Evolutionary conservation across 1,284 basidiomycete genomes (phyloP).

Genomic region (Lentinus polychrous): DNA sequence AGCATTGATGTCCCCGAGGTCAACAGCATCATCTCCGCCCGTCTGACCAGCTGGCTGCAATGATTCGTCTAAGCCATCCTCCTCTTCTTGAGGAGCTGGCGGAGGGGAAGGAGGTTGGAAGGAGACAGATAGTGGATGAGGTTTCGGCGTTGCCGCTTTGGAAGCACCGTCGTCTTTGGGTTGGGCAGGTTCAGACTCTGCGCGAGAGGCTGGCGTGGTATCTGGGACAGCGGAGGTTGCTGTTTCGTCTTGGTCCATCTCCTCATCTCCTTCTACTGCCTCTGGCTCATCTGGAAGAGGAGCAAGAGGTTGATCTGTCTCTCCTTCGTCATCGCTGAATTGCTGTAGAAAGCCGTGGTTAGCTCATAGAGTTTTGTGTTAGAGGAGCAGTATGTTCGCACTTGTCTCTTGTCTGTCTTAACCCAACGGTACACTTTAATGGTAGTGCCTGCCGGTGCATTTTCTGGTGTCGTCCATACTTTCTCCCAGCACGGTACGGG

Average conservation of each 20-base stretch:
- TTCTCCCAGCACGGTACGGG: conserved; percentile 77
- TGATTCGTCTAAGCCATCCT: conserved; percentile 23
- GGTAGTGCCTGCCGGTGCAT: conserved; percentile 43
- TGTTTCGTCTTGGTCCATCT: conserved; percentile 60
- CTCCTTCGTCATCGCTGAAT: conserved; percentile 77
- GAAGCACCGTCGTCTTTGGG: conserved; percentile 39
- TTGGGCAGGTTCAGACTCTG: conserved; percentile 27
- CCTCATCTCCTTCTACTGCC: conserved; percentile 41
- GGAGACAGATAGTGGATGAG: conserved; percentile 39
- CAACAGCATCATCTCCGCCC: conserved; percentile 19
- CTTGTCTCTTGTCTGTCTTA: conserved; percentile 67
- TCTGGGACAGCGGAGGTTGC: conserved; percentile 42
- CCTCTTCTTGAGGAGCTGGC: conserved; percentile 17
- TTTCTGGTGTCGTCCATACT: conserved; percentile 53
- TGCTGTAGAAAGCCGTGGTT: conserved; percentile 54
- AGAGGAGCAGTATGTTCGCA: conserved; percentile 31
- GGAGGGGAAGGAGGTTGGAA: conserved; percentile 30
- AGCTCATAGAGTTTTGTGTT: too few relatives aligned
- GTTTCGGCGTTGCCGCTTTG: conserved; percentile 59
- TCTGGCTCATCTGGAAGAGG: conserved; percentile 62
- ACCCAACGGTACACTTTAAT: conserved; percentile 68
- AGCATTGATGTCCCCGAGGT: conserved; percentile 25
- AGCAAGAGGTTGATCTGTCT: conserved; percentile 65
- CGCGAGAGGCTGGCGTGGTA: conserved; percentile 25
- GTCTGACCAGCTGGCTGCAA: conserved; percentile 15